A percentile compares a stretch with the other conserved stretches of the same genome.
phyloP scores from a whole-genome alignment of 306 rosid genomes.

The Albizia julibrissin region DNA sequence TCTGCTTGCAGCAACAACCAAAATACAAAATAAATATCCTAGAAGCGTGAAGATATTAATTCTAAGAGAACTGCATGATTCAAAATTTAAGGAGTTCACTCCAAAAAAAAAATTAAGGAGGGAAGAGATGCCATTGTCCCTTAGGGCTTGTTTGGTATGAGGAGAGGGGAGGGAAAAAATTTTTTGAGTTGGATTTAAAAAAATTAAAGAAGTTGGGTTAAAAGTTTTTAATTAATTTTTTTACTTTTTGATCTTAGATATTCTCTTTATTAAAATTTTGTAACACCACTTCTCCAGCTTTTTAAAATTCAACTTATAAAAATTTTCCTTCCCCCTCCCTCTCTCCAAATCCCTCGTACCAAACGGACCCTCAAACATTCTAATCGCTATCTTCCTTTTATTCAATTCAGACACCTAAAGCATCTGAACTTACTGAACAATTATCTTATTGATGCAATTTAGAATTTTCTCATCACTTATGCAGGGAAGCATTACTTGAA shows the following conservation, averaged over 20 bases:
- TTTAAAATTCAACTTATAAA: too few relatives aligned
- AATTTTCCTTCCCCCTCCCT: too few relatives aligned
- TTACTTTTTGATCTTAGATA: too few relatives aligned
- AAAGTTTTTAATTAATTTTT: too few relatives aligned
- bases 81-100: conserved; percentile 10
- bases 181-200: too few relatives aligned
- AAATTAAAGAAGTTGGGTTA: too few relatives aligned
- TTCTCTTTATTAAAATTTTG: too few relatives aligned
- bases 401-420: not conserved
- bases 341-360: too few relatives aligned
- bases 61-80: conserved; percentile 9
- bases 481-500: not conserved
- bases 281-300: too few relatives aligned
- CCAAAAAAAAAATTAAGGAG: not conserved
- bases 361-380: not conserved
- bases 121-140: conserved; percentile 10
- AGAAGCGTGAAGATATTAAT: conserved; percentile 11
- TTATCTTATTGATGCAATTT: not conserved
- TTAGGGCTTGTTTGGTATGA: too few relatives aligned
- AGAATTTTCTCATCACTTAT: not conserved
- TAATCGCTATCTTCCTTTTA: not conserved
- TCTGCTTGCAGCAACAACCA: conserved; percentile 55
- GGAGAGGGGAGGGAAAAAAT: too few relatives aligned
- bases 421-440: not conserved
- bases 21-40: conserved; percentile 36